Conservation (phyloP, 257 asterid genomes). For the Jacaranda mimosifolia region DNA sequence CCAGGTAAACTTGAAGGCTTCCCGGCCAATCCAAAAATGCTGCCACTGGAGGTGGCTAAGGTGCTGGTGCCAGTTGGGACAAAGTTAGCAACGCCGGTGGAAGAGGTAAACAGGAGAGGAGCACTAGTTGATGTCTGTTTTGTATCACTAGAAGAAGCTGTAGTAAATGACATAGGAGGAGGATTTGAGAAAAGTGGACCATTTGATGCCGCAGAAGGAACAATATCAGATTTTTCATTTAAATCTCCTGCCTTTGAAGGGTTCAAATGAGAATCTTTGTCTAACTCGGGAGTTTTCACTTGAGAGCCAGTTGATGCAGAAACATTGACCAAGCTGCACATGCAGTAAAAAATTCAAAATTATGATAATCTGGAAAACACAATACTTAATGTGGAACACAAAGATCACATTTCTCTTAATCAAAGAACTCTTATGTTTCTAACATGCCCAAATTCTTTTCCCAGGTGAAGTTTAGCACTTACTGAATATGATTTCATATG, state of each 20-base stretch:
- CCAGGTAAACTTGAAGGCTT: conserved; percentile 40
- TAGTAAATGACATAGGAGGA: conserved; percentile 42
- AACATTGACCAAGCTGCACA: conserved; percentile 54
- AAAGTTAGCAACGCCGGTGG: conserved; percentile 40
- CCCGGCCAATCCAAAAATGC: conserved; percentile 45
- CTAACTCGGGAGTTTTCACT: conserved; percentile 41
- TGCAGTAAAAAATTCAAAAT: conserved; percentile 25
- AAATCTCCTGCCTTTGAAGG: conserved; percentile 44
- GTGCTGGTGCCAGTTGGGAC: conserved; percentile 41
- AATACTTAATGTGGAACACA: conserved; percentile 5
- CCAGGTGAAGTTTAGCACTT: background rate
- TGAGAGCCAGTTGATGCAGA: conserved; percentile 43
- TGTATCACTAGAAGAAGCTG: conserved; percentile 39
- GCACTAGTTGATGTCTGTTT: conserved; percentile 48
- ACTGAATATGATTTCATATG: background rate
- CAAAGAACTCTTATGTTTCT: conserved; percentile 5
- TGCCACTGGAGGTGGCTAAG: conserved; percentile 42
- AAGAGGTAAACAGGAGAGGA: conserved; percentile 42
- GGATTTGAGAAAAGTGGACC: conserved; percentile 47
- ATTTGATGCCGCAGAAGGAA: conserved; percentile 41
- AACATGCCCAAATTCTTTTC: background rate
- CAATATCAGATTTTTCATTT: conserved; percentile 53
- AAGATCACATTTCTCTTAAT: background rate
- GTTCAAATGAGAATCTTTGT: conserved; percentile 36
- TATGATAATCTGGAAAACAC: conserved; percentile 3